Percentiles rank a stretch among this genome's conserved stretches.
Conservation (phyloP, 2,329 filamentous ascomycete species). For the Cercospora sp. region DNA sequence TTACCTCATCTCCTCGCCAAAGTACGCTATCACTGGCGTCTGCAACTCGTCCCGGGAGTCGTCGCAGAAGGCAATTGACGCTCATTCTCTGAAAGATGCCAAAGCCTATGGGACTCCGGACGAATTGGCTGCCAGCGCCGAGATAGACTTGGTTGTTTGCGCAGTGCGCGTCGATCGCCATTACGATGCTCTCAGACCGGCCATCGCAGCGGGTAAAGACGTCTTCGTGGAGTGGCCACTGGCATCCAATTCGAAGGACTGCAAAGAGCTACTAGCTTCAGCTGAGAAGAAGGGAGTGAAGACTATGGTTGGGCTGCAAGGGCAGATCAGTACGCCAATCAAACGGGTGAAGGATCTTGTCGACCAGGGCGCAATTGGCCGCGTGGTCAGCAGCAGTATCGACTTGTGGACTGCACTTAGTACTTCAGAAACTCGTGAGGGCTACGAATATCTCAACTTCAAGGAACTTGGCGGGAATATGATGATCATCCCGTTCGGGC, state of each 20-base stretch:
- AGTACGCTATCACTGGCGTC: neutral
- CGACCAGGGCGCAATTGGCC: neutral
- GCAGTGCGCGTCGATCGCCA: slow-evolving; percentile 48
- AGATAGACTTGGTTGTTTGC: slow-evolving; percentile 52
- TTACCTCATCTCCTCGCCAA: neutral
- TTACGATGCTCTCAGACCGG: slow-evolving; percentile 45
- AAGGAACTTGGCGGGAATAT: neutral
- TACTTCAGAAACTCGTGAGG: neutral
- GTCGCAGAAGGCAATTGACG: neutral
- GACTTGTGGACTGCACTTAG: neutral
- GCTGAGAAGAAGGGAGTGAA: neutral
- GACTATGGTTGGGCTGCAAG: neutral
- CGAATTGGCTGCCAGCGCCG: slow-evolving; percentile 48
- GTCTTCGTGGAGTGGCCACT: slow-evolving; percentile 46
- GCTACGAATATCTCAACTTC: neutral
- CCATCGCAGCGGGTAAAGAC: slow-evolving; percentile 45
- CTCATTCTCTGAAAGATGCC: slow-evolving; percentile 22
- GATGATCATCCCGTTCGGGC: neutral
- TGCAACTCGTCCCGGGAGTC: neutral
- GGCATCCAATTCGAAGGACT: slow-evolving; percentile 23
- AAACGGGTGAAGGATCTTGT: neutral
- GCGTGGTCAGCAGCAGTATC: neutral
- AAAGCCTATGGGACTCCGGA: slow-evolving; percentile 48
- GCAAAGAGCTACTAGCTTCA: neutral
- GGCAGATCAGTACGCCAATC: neutral